Evolutionary conservation across 768 basidiomycete genomes (phyloP).

Genomic region (Lactarius psammicola): DNA sequence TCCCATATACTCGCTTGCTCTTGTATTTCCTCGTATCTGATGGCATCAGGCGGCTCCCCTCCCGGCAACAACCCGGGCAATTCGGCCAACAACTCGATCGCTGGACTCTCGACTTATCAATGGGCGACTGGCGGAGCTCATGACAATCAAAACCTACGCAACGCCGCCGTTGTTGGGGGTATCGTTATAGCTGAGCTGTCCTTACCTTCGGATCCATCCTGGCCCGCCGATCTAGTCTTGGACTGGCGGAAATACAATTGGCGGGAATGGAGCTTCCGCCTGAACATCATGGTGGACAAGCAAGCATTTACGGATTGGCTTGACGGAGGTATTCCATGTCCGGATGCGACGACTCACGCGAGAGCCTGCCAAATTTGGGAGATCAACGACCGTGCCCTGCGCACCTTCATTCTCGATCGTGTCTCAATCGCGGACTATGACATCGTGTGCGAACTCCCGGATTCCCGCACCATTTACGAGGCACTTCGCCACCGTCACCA

Average conservation of each 20-base stretch:
- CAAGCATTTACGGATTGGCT: no score
- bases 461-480: not conserved
- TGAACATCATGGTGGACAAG: not conserved
- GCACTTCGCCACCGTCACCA: not conserved
- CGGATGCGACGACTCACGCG: not conserved
- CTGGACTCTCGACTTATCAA: no score
- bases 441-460: no score
- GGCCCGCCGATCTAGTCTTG: not conserved
- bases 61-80: not conserved
- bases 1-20: not conserved
- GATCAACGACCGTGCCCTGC: not conserved
- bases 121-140: no score
- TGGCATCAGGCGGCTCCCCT: not conserved
- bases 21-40: not conserved
- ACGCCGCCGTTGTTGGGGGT: not conserved
- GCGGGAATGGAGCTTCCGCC: not conserved
- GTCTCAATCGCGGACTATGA: not conserved
- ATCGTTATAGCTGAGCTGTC: not conserved
- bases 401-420: not conserved
- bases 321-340: not conserved
- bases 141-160: not conserved
- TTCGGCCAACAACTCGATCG: no score
- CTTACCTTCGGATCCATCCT: not conserved
- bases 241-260: not conserved
- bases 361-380: not conserved